Percentiles rank a stretch among this genome's conserved stretches.
These are phyloP conservation scores for Poa annua DNA, from an alignment of 176 grass and related monocot species.

Conservation along the genomic window DNA sequence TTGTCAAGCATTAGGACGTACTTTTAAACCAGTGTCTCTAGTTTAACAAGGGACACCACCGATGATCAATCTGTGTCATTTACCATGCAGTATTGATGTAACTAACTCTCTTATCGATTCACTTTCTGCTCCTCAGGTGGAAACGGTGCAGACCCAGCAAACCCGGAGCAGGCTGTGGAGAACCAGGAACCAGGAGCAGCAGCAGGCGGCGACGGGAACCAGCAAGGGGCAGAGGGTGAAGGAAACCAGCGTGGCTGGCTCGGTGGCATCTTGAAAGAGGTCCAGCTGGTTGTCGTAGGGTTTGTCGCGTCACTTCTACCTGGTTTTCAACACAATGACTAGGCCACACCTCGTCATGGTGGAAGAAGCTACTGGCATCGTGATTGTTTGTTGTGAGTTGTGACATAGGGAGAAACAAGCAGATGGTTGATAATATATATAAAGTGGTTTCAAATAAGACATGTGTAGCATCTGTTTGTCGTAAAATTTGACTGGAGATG, in stretches of 20 bases:
- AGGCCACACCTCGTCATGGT: conserved; percentile 3
- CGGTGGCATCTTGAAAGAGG: conserved; percentile 73
- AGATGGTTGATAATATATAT: conserved; percentile 1
- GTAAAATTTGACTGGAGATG: conserved; percentile 16
- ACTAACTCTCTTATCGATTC: conserved; percentile 4
- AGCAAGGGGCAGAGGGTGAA: conserved; percentile 41
- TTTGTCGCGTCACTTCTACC: conserved; percentile 93
- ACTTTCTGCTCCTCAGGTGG: conserved; percentile 38
- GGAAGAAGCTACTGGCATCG: conserved; percentile 20
- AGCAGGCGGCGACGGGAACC: conserved; percentile 57
- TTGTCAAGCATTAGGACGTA: not conserved
- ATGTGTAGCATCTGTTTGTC: conserved; percentile 12
- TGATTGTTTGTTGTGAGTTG: conserved; percentile 45
- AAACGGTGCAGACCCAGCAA: conserved; percentile 58
- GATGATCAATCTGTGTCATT: not conserved
- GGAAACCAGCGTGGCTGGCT: conserved; percentile 61
- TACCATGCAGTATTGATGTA: not conserved
- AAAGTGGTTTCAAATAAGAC: conserved; percentile 19
- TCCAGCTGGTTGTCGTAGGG: conserved; percentile 80
- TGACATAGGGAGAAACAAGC: not conserved
- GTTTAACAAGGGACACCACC: not conserved
- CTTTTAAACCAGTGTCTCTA: too few species aligned
- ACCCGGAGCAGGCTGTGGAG: conserved; percentile 58
- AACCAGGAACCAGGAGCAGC: conserved; percentile 63
- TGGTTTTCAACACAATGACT: conserved; percentile 83